Base-by-base conservation (phyloP, 176 grass and related monocot species). In the Alopecurus myosuroides region DNA sequence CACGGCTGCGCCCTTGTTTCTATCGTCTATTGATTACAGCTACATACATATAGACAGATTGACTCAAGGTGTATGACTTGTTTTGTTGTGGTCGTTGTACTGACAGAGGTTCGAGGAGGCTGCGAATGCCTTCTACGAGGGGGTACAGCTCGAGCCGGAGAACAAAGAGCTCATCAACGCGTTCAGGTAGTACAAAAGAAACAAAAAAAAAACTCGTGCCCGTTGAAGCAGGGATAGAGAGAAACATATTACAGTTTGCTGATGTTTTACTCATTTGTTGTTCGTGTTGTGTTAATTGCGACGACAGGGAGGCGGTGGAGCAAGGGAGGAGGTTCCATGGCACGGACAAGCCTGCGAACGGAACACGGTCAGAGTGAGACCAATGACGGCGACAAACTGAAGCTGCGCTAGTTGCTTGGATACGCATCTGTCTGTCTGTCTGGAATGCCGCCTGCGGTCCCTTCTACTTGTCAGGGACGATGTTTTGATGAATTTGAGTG, bases 61-160 rank as follows among this genome's bases (percentile, higher is more conserved):
- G 30, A 28, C 57, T 22, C 18, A 17, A 81, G 60, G 18, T n/a
- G 6, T 63, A 2, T 20, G 13, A 28, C 20, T 82, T 30, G 23
- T 73, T 26, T 26, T 81, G 30, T n/a, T 46, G 44, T 4, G 31
- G 25, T 74, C 45, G 22, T 44, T 22, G 23, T 42, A 86, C 57
- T 15, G 0, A 11, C 87, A 98, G 96, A 90, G 83, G 49, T 98
- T 90, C 26, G 85, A 98, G 4, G 96, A 98, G 31, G 96, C 96
- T 0, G 96, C 96, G 20, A 98, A 85, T 42, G 87, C 89, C 13
- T 95, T 98, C 49, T 98, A 98, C 71, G 96, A 98, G 73, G 96
- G 89, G 15, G 96, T 94, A 56, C 78, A 88, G 49, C 89, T 95
- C 40, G 93, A 98, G 1, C 93, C 93, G 11, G 91, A 98, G 83